Conservation (phyloP, 306 rosid species). For the Ceratonia siliqua region DNA sequence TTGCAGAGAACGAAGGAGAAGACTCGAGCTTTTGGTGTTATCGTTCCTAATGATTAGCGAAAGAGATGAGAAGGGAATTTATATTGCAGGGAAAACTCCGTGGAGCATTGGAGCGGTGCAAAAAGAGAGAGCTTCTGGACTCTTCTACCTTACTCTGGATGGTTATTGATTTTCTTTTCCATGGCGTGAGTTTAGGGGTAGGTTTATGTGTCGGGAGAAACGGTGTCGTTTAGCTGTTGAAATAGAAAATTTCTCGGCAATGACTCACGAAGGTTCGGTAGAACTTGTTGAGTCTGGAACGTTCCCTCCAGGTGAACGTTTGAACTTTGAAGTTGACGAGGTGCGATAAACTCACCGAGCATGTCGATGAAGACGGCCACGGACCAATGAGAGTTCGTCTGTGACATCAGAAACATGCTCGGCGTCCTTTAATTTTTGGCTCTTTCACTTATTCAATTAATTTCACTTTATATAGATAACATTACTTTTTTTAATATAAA, state of each 20-base stretch:
- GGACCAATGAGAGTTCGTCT: neutral
- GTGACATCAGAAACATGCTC: too few species aligned
- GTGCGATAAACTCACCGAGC: neutral
- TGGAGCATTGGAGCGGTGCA: neutral
- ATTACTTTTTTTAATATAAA: too few species aligned
- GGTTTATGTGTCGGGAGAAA: neutral
- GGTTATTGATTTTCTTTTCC: neutral
- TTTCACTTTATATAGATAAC: too few species aligned
- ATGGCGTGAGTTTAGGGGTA: neutral
- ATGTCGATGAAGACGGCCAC: neutral
- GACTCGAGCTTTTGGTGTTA: neutral
- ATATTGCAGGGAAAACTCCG: neutral
- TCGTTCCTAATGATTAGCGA: neutral
- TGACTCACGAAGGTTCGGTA: neutral
- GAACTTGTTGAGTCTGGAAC: neutral
- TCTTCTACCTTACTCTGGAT: slow-evolving; percentile 46
- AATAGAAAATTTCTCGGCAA: neutral
- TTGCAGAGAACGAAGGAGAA: neutral
- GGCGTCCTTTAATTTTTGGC: too few species aligned
- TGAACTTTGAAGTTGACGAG: neutral
- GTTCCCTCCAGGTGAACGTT: neutral
- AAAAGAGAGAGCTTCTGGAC: slow-evolving; percentile 31
- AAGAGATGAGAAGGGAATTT: neutral
- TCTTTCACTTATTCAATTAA: too few species aligned
- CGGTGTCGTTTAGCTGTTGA: neutral